Base-by-base conservation (phyloP, 192 early-diverging fungal genomes). In the Entomortierella parvispora region DNA sequence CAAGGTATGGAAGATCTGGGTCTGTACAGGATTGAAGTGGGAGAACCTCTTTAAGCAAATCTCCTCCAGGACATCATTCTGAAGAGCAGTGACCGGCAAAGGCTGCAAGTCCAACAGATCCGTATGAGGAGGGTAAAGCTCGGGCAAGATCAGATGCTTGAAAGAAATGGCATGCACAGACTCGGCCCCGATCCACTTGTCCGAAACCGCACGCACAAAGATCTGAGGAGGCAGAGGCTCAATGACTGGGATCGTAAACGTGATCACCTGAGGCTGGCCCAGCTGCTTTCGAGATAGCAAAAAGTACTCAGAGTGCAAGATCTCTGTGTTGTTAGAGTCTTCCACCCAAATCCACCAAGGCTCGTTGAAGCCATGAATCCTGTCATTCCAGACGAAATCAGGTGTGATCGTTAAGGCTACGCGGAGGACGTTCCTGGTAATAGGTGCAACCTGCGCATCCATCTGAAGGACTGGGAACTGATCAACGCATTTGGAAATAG, bases 11-110 rank as follows among this genome's bases (percentile, higher is more conserved):
- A 99, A 99, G 46, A 99, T 91, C 75, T 99, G 98, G 3, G 98
- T 98, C 81, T 99, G 98, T 31, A 99, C 91, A 0, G 98, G 96
- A 66, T 99, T 99, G 78, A 99, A 99, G 72, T 94, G 96, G n/a
- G 92, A 79, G 72, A 99, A 97, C 25, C 96, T 84, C 68, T 86
- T 68, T 26, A 80, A 49, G 62, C 95, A 99, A 57, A 97, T 96
- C 32, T 83, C 90, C 68, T 99, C 97, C 45, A 98, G 78, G 7
- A 90, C 76, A 9, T 91, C 84, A 64, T 99, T 85, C 40, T 93
- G 81, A 33, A 99, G 79, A 0, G 96, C 96, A 11, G 91, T 79
- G 10, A 99, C 81, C 0, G 97, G 96, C 65, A 99, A 78, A 14
- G 98, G 98, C 78, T 94, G 93, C 45, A 99, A 71, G 69, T 93